Evolutionary conservation across 164 flowering plant genomes (phyloP).

Genomic region (Magnolia kwangsiensis): DNA sequence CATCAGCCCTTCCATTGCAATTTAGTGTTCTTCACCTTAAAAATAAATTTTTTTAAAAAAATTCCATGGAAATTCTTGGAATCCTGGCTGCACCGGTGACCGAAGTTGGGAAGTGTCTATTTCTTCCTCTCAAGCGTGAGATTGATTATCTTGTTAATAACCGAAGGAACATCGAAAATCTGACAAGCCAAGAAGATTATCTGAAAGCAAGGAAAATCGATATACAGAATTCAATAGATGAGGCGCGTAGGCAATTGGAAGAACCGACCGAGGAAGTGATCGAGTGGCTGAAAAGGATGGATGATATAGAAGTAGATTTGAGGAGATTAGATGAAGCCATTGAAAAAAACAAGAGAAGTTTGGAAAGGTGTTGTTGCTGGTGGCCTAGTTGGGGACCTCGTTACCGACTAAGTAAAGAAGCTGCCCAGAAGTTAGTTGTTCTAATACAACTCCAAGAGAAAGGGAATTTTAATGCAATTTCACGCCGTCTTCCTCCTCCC

Average conservation of each 20-base stretch:
- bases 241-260: not conserved
- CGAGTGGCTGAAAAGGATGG: not conserved
- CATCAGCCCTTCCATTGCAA: too few relatives aligned
- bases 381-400: not conserved
- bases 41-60: too few relatives aligned
- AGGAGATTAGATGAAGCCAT: not conserved
- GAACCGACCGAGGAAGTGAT: not conserved
- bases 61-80: too few relatives aligned
- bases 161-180: not conserved
- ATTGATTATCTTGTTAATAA: not conserved
- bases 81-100: not conserved
- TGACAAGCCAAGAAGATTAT: not conserved
- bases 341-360: not conserved
- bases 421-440: not conserved
- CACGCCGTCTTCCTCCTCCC: not conserved
- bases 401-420: not conserved
- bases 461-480: not conserved
- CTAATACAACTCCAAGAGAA: not conserved
- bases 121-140: not conserved
- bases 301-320: not conserved
- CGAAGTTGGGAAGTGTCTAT: not conserved
- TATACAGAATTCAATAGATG: not conserved
- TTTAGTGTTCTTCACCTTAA: too few relatives aligned
- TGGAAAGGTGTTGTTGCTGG: not conserved
- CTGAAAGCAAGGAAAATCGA: not conserved